These are phyloP conservation scores for Penicillium arizonense DNA, from an alignment of 495 filamentous ascomycete genomes.

Conservation along the genomic window DNA sequence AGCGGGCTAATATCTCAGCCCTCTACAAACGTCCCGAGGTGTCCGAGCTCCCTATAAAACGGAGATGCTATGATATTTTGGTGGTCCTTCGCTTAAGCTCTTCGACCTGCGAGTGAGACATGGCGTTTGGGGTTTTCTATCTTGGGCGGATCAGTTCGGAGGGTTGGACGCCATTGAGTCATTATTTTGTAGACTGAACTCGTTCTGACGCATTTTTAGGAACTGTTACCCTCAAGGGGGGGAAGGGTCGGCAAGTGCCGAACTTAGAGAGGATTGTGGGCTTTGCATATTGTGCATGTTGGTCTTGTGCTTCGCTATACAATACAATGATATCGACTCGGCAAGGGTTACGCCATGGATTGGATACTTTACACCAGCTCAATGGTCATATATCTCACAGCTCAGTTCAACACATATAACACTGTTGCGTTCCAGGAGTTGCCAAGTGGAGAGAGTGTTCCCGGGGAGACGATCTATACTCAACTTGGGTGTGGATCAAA, in stretches of 20 bases:
- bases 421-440: conserved; percentile 10
- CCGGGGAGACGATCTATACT: conserved; percentile 24
- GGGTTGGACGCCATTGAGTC: conserved; percentile 2
- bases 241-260: neutral
- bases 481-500: conserved; percentile 1
- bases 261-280: neutral
- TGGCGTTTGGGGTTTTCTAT: neutral
- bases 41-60: too few relatives aligned
- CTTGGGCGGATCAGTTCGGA: neutral
- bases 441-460: conserved; percentile 16
- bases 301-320: too few relatives aligned
- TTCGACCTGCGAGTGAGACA: neutral
- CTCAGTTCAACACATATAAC: too few relatives aligned
- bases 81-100: neutral
- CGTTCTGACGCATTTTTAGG: neutral
- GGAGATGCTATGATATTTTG: neutral
- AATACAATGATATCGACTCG: too few relatives aligned
- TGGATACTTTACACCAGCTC: too few relatives aligned
- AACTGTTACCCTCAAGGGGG: neutral
- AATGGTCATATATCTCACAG: too few relatives aligned
- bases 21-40: too few relatives aligned
- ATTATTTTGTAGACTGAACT: neutral
- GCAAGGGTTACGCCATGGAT: too few relatives aligned
- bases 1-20: neutral
- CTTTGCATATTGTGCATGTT: neutral